Evolutionary conservation across 768 basidiomycete genomes (phyloP).

Genomic region (Hygrophoropsis aurantiaca): DNA sequence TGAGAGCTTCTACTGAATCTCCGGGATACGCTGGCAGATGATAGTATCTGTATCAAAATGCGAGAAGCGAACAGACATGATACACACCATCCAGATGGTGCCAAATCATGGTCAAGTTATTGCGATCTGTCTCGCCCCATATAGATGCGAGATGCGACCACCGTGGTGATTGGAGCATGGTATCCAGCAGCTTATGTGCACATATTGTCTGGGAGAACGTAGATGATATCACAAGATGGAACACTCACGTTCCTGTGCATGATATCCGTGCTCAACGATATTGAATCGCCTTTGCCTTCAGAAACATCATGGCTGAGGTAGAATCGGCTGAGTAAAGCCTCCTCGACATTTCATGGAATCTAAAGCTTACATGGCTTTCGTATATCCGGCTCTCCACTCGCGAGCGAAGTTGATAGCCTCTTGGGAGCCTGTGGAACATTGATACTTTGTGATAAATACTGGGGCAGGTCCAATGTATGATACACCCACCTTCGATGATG

Average conservation of each 20-base stretch:
- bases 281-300: conserved; percentile 40
- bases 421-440: conserved; percentile 18
- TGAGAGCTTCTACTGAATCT: conserved; percentile 49
- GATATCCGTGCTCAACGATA: conserved; percentile 47
- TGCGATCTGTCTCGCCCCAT: conserved; percentile 47
- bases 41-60: not conserved
- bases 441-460: too few species aligned
- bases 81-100: conserved; percentile 53
- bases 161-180: conserved; percentile 45
- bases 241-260: conserved; percentile 52
- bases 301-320: conserved; percentile 42
- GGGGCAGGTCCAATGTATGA: too few species aligned
- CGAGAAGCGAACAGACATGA: not conserved
- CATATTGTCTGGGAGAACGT: not conserved
- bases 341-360: not conserved
- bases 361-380: conserved; percentile 17
- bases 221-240: not conserved
- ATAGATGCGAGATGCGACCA: conserved; percentile 51
- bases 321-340: too few species aligned
- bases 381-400: conserved; percentile 59
- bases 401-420: conserved; percentile 41
- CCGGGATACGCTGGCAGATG: conserved; percentile 47
- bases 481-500: conserved; percentile 14
- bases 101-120: conserved; percentile 53
- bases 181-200: conserved; percentile 52